Percentiles rank a stretch among this genome's conserved stretches.
These are phyloP conservation scores for Picea mariana DNA, from an alignment of 83 land plant genomes.

Conservation along the genomic window DNA sequence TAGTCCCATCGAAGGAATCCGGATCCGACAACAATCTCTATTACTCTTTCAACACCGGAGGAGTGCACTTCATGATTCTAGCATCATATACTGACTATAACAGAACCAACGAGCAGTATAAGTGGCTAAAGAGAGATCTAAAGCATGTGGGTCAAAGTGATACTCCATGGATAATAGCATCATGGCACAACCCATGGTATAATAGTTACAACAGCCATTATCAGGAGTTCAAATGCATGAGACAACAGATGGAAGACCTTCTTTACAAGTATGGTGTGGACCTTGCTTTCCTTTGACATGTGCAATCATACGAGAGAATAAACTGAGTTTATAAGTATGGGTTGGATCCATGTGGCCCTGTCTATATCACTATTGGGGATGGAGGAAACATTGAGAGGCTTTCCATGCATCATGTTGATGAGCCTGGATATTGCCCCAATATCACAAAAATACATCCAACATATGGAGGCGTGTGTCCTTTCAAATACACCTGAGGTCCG, in stretches of 20 bases:
- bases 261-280: conserved; percentile 82
- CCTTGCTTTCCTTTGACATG: conserved; percentile 86
- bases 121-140: conserved; percentile 76
- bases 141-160: conserved; percentile 55
- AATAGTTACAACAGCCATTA: conserved; percentile 82
- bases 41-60: conserved; percentile 95
- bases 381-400: conserved; percentile 91
- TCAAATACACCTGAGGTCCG: conserved; percentile 86
- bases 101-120: conserved; percentile 22
- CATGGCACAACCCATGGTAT: conserved; percentile 93
- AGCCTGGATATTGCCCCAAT: conserved; percentile 81
- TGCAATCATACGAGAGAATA: conserved; percentile 95
- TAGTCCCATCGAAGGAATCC: conserved; percentile 32
- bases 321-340: conserved; percentile 86
- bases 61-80: conserved; percentile 91
- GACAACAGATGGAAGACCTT: conserved; percentile 80
- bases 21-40: conserved; percentile 70
- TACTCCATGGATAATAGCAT: conserved; percentile 93
- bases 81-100: conserved; percentile 85
- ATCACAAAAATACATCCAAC: conserved; percentile 32
- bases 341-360: conserved; percentile 87
- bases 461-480: conserved; percentile 74
- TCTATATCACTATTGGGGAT: conserved; percentile 88
- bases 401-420: conserved; percentile 79
- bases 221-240: conserved; percentile 91